Conservation (phyloP, 176 grass and related monocot species). For the Saccharum spontaneum region DNA sequence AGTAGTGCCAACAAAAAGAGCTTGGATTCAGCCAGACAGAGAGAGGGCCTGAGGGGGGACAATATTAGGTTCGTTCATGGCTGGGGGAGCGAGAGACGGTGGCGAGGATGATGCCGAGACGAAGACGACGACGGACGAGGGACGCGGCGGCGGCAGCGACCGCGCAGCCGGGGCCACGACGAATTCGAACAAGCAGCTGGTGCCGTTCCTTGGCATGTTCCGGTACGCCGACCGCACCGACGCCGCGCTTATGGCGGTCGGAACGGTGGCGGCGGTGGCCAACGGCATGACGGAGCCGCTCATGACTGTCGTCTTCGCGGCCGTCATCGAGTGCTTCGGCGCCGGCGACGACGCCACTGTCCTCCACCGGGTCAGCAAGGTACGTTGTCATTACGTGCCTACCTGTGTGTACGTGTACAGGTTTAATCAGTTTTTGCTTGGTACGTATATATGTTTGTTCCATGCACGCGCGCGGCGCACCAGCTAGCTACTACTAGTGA, state of each 20-base stretch:
- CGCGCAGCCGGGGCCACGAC: not conserved
- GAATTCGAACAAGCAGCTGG: not conserved
- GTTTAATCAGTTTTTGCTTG: too few species aligned
- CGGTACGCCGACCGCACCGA: conserved; percentile 45
- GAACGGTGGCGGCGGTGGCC: conserved; percentile 48
- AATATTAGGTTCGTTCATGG: not conserved
- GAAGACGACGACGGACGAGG: not conserved
- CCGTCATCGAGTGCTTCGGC: conserved; percentile 55
- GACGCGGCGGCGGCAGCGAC: not conserved
- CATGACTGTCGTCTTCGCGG: conserved; percentile 56
- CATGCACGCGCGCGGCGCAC: too few species aligned
- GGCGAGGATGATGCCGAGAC: not conserved
- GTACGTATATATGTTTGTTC: too few species aligned
- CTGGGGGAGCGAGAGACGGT: not conserved
- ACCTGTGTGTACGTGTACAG: too few species aligned
- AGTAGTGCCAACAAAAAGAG: not conserved
- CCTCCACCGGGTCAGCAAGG: conserved; percentile 61
- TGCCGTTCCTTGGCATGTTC: conserved; percentile 48
- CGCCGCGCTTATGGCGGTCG: conserved; percentile 42
- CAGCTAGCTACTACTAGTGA: too few species aligned
- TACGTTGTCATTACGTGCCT: not conserved
- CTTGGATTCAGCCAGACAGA: not conserved
- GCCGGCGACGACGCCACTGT: conserved; percentile 18
- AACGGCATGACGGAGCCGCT: conserved; percentile 59
- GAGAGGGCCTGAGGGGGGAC: not conserved